Base-by-base conservation (phyloP, 352 stramenopile genomes). In the Globisporangium nodosum region DNA sequence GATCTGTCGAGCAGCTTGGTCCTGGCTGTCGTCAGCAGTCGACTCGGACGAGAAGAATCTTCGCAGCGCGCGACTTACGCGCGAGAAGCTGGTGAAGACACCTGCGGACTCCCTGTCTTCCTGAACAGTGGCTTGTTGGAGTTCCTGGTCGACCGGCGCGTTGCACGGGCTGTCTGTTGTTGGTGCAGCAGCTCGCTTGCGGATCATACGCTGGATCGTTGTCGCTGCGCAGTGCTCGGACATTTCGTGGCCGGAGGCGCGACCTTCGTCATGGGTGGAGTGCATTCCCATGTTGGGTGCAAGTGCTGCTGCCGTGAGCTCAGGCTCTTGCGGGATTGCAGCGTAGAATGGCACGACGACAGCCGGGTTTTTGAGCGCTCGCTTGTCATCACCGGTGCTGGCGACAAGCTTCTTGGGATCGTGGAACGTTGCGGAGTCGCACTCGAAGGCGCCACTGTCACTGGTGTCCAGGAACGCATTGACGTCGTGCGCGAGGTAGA, bases 151-250 rank as follows among this genome's bases (percentile, higher is more conserved):
- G n/a, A 12, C 18, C 31, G 33, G 13, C 2, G 18, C 13, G 11
- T 16, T 55, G 50, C 20, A 7, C 42, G 42, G 6, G 15, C 3
- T 20, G 16, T 2, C 9, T 20, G 16, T 4, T 55, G 35, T 15
- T 42, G 50, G 6, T 37, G 33, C 5, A 37, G 33, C n/a, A n/a
- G 33, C 27, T 16, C 50, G 50, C 8, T 8, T 8, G 30, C 31
- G 50, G 31, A 55, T n/a, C 50, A 55, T 27, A 16, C 50, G 50
- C 35, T 55, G 50, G 50, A 55, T 55, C 13, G n/a, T 45, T 18
- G n/a, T 46, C 18, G 50, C 50, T 9, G 50, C 50, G 16, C 24
- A 13, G n/a, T 11, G 16, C 33, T 55, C 50, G 1, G 27, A 33
- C 12, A 11, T 31, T 12, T 50, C 20, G 20, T 9, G 33, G 33